phyloP scores from a whole-genome alignment of 2,329 filamentous ascomycete genomes.

The Penicillium sp. region DNA sequence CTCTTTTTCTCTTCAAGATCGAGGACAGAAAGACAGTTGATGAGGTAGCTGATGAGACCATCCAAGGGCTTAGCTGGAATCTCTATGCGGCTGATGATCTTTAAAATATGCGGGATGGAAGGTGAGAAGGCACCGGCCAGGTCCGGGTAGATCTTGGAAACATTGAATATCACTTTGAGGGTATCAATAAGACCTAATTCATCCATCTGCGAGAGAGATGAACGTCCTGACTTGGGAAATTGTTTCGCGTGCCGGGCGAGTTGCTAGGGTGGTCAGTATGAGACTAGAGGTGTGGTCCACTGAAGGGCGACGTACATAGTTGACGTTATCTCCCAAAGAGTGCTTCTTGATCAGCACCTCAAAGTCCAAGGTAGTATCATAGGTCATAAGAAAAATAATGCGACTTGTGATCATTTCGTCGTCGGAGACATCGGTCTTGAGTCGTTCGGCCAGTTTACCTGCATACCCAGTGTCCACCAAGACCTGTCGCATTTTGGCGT shows the following conservation, averaged over 20 bases:
- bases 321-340: conserved; percentile 69
- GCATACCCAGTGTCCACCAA: conserved; percentile 73
- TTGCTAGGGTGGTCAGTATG: conserved; percentile 52
- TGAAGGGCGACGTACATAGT: conserved; percentile 47
- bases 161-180: conserved; percentile 86
- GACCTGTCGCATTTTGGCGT: conserved; percentile 68
- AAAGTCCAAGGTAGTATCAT: conserved; percentile 72
- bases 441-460: conserved; percentile 68
- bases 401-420: conserved; percentile 86
- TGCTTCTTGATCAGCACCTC: conserved; percentile 67
- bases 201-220: conserved; percentile 56
- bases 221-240: conserved; percentile 50
- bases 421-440: conserved; percentile 75
- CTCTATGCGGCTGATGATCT: conserved; percentile 67
- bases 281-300: background rate
- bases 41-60: conserved; percentile 69
- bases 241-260: conserved; percentile 70
- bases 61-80: conserved; percentile 70
- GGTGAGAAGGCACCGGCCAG: conserved; percentile 66
- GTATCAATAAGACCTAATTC: conserved; percentile 83
- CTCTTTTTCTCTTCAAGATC: conserved; percentile 64
- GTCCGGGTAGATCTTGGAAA: conserved; percentile 74
- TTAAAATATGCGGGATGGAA: conserved; percentile 71
- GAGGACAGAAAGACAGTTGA: conserved; percentile 83
- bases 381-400: conserved; percentile 79